Conservation (phyloP, 1,284 basidiomycete species). For the Rhodotorula sp. region DNA sequence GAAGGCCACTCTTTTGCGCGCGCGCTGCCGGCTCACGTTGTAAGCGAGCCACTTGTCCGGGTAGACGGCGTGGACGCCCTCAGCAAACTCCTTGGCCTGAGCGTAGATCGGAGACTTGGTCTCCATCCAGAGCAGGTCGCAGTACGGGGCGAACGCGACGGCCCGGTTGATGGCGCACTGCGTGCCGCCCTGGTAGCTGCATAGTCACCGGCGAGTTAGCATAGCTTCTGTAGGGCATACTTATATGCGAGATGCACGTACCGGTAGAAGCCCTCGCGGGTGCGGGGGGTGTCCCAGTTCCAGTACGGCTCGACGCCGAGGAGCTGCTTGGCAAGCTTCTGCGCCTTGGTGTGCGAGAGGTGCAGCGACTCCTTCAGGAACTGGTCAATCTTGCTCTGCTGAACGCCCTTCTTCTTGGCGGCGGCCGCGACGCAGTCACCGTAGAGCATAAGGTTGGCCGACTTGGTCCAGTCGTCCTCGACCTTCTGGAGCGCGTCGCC, state of each 20-base stretch:
- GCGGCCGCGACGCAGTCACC: conserved; percentile 70
- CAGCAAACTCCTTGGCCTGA: conserved; percentile 90
- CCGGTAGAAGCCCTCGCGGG: conserved; percentile 75
- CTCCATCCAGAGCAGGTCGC: conserved; percentile 72
- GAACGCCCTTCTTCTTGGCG: conserved; percentile 63
- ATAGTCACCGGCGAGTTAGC: conserved; percentile 48
- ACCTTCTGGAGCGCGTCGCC: conserved; percentile 78
- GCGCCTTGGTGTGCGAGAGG: conserved; percentile 67
- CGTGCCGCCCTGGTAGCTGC: conserved; percentile 95
- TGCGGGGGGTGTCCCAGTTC: conserved; percentile 92
- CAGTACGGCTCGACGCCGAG: conserved; percentile 75
- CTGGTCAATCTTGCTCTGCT: conserved; percentile 50
- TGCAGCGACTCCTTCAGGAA: conserved; percentile 64
- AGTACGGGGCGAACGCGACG: conserved; percentile 73
- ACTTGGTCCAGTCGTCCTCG: conserved; percentile 80
- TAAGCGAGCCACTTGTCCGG: conserved; percentile 90
- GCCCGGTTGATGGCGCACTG: conserved; percentile 90
- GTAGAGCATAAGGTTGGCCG: conserved; percentile 78
- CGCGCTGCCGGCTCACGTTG: conserved; percentile 54
- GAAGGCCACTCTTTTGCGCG: neutral
- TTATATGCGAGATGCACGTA: neutral
- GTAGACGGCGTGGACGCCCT: conserved; percentile 74
- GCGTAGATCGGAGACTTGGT: conserved; percentile 93
- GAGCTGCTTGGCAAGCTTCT: conserved; percentile 72
- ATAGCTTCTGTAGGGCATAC: too few relatives aligned